Conservation (phyloP, 108 stramenopile genomes). For the Cyclotella cryptica region DNA sequence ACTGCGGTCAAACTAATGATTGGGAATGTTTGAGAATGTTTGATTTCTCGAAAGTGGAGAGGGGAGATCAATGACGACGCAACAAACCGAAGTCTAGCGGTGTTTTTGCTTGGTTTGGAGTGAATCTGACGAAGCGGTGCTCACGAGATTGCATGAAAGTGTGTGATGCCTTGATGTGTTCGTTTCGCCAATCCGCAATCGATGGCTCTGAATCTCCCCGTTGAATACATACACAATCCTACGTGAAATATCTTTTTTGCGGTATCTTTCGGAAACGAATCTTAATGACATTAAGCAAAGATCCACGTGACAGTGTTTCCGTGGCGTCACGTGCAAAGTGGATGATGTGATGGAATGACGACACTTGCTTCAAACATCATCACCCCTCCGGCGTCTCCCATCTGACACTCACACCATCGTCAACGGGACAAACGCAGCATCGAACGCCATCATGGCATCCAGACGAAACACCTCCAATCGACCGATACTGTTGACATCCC, state of each 20-base stretch:
- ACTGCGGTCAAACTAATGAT: neutral
- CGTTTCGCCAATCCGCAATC: neutral
- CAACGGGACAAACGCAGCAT: too few species aligned
- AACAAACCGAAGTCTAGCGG: neutral
- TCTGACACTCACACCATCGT: too few species aligned
- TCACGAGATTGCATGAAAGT: too few species aligned
- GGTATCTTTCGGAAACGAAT: neutral
- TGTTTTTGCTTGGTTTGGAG: neutral
- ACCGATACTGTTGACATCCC: neutral
- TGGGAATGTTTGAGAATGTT: neutral
- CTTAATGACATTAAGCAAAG: neutral
- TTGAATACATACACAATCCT: neutral
- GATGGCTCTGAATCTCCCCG: neutral
- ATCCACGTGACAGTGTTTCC: neutral
- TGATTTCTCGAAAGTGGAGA: neutral
- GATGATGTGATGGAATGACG: too few species aligned
- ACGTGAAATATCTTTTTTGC: neutral
- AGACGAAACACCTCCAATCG: neutral
- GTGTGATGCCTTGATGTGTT: too few species aligned
- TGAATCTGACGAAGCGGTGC: neutral
- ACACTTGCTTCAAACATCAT: too few species aligned
- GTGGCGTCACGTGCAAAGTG: too few species aligned
- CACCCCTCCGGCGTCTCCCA: too few species aligned
- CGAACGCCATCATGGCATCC: neutral
- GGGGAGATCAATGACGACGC: neutral